Percentiles rank a stretch among this genome's conserved stretches.
These are phyloP conservation scores for Candida saitoana DNA, from an alignment of 805 yeast genomes.

Conservation along the genomic window DNA sequence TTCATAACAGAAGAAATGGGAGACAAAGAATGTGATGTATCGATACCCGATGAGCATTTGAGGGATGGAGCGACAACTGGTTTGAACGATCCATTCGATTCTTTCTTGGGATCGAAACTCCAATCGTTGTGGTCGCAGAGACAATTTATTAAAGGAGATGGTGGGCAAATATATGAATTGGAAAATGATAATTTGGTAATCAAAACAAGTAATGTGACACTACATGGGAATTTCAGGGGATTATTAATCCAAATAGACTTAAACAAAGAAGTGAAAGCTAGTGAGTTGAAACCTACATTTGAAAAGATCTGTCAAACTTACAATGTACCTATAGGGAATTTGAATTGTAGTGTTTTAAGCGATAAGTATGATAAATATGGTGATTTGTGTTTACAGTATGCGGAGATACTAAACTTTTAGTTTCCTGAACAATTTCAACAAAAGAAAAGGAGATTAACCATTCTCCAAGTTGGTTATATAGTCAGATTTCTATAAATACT, in stretches of 20 bases:
- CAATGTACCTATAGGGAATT: constrained; percentile 37
- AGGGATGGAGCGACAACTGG: constrained; percentile 54
- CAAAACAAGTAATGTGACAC: constrained; percentile 64
- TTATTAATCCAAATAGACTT: constrained; percentile 57
- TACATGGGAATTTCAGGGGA: constrained; percentile 73
- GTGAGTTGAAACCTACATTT: constrained; percentile 18
- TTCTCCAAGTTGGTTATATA: no score
- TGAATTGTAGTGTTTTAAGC: constrained; percentile 31
- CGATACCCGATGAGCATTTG: constrained; percentile 34
- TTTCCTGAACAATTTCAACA: no score
- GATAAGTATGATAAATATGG: constrained; percentile 28
- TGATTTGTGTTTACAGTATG: constrained; percentile 40
- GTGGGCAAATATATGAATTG: constrained; percentile 62
- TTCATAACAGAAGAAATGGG: constrained; percentile 30
- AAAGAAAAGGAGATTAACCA: no score
- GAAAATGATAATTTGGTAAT: constrained; percentile 50
- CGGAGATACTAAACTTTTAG: constrained; percentile 39
- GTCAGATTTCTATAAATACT: no score
- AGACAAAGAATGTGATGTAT: constrained; percentile 14
- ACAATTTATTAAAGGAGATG: constrained; percentile 70
- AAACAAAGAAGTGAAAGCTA: constrained; percentile 15
- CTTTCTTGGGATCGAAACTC: constrained; percentile 51
- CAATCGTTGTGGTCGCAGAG: constrained; percentile 67
- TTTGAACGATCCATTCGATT: constrained; percentile 54
- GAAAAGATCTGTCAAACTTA: constrained; percentile 26